Evolutionary conservation across 768 basidiomycete genomes (phyloP).

Genomic region (Termitomyces sp.): DNA sequence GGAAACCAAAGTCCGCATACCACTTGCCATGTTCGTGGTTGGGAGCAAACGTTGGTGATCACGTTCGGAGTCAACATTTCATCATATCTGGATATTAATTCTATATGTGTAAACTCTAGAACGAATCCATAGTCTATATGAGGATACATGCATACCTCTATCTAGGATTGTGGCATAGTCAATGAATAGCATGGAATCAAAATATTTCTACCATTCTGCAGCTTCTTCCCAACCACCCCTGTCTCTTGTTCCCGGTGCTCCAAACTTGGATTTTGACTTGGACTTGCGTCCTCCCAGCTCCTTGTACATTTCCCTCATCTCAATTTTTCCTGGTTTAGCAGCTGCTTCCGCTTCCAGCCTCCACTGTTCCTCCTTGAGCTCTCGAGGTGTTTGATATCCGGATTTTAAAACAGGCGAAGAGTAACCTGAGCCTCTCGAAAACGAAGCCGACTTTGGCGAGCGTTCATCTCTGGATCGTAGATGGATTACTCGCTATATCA

Average conservation of each 20-base stretch:
- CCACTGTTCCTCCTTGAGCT: constrained; percentile 78
- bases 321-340: constrained; percentile 63
- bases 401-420: constrained; percentile 40
- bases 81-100: background rate
- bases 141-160: background rate
- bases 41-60: background rate
- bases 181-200: too few relatives aligned
- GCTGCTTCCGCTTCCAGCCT: constrained; percentile 43
- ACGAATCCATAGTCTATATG: background rate
- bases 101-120: background rate
- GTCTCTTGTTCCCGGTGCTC: constrained; percentile 59
- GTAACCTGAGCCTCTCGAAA: constrained; percentile 40
- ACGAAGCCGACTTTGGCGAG: constrained; percentile 27
- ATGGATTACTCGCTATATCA: constrained; percentile 46
- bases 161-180: background rate
- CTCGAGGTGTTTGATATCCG: constrained; percentile 75
- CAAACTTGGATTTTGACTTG: constrained; percentile 68
- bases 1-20: constrained; percentile 41
- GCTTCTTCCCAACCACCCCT: constrained; percentile 69
- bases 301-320: constrained; percentile 92
- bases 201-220: constrained; percentile 14
- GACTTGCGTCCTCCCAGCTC: constrained; percentile 83
- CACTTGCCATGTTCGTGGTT: constrained; percentile 2
- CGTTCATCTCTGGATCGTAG: constrained; percentile 36
- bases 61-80: background rate